Evolutionary conservation across 1,284 basidiomycete genomes (phyloP).

Genomic region (Fistulinella cinereoalba): DNA sequence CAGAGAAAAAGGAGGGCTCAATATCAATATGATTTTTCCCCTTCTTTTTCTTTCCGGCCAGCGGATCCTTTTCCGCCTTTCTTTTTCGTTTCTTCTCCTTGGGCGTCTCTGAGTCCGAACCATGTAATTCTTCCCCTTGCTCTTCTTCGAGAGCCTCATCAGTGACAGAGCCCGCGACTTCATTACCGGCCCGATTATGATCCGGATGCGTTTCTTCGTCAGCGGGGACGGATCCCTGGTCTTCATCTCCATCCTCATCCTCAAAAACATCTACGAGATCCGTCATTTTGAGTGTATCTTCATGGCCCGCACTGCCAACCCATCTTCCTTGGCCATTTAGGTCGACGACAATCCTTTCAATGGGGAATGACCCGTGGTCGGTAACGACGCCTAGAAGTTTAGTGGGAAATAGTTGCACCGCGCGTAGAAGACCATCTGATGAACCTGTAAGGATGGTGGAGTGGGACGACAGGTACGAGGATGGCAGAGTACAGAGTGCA

Average conservation of each 20-base stretch:
- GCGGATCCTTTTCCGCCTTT: conserved; percentile 50
- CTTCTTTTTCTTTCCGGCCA: conserved; percentile 52
- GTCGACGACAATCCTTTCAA: conserved; percentile 78
- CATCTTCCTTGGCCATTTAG: conserved; percentile 61
- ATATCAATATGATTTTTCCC: conserved; percentile 54
- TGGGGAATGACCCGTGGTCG: conserved; percentile 87
- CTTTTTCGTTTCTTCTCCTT: conserved; percentile 55
- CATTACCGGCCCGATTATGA: conserved; percentile 22
- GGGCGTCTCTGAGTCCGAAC: conserved; percentile 38
- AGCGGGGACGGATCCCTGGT: conserved; percentile 30
- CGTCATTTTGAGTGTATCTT: conserved; percentile 82
- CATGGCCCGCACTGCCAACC: conserved; percentile 93
- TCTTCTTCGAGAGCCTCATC: conserved; percentile 1
- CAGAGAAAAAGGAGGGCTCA: conserved; percentile 68
- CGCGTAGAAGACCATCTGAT: conserved; percentile 88
- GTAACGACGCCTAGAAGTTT: conserved; percentile 89
- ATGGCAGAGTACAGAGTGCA: conserved; percentile 72
- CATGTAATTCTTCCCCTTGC: conserved; percentile 23
- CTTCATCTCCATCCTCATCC: conserved; percentile 37
- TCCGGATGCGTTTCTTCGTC: conserved; percentile 42
- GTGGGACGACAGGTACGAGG: conserved; percentile 59
- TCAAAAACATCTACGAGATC: conserved; percentile 65
- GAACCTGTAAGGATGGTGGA: conserved; percentile 89
- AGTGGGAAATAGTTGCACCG: conserved; percentile 87
- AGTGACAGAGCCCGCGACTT: conserved; percentile 5